Base-by-base conservation (phyloP, 2,329 filamentous ascomycete species). In the Fusarium sp. region DNA sequence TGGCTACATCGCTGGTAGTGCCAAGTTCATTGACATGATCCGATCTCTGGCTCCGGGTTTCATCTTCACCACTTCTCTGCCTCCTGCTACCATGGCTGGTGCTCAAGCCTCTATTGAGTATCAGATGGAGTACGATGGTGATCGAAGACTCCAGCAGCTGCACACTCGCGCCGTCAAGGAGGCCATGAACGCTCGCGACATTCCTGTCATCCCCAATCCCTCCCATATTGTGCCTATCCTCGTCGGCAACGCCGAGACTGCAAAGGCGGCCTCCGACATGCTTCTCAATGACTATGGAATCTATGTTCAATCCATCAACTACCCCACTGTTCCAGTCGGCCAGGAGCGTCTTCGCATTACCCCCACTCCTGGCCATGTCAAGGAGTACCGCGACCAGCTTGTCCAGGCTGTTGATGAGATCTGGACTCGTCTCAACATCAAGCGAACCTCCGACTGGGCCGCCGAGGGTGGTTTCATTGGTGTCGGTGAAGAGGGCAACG, bases 251-350 rank as follows among this genome's bases (percentile, higher is more conserved):
- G 96, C 96, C 48, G 94, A 96, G 81, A 84, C 97, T 43, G 96
- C 96, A 64, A 98, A 96, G 86, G 86, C 91, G 74, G 96, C 96
- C 10, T 97, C 93, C 25, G 96, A 99, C 79, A 90, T 97, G 84
- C 89, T 99, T 24, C 88, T 99, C 16, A 90, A 92, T 73, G 92
- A 97, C 73, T 92, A 97, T 84, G 89, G 90, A 67, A 98, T 99
- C 78, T 99, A 99, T 79, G 96, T 99, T 27, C 96, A 99, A 83
- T 94, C 94, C 58, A 98, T 99, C 87, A 99, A 99, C 84, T 98
- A 98, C 82, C 96, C 96, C 4, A 99, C 96, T 54, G 96, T 99
- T 5, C 96, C 96, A 4, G 94, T 97, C 9, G 96, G 96, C n/a
- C 94, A 99, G 84, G 96, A 99, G 82, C 91, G 96, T 62, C 91